Evolutionary conservation across 306 rosid genomes (phyloP), one percentile per base, ranked within the genome.

Genomic region (Citrullus amarus): DNA sequence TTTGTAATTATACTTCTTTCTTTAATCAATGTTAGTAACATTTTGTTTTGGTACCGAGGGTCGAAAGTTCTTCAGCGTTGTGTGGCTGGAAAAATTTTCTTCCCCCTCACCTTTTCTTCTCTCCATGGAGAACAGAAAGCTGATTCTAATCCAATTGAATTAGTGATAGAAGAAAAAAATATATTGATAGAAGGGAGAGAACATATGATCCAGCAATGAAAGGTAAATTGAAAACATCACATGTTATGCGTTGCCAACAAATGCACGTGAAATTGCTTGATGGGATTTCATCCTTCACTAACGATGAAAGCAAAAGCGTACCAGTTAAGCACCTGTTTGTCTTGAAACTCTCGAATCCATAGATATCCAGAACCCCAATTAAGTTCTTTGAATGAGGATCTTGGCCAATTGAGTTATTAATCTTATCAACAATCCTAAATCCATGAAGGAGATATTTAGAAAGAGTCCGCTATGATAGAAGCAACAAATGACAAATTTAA

Each of bases 271-370:
- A 73, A 73, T 46, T 46, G 36, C 46, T 73, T 15, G 41, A 51
- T 30, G 77, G 5, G 57, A 67, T 76, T 87, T 76, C 82, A 85
- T 81, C 79, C 79, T 76, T 38, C 43, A 78, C 81, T 80, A 91
- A 83, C 53, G 79, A 82, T 73, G 66, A 88, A 86, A 82, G 81
- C 82, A 83, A 86, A 82, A 83, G 92, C 88, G 72, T 85, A 90
- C 84, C 86, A 51, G 87, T 82, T 88, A 92, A 86, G 92, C 86
- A 95, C 99, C 99, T 95, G 92, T 95, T 95, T 86, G 97, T 95
- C 96, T 95, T 95, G 97, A 95, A 95, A 92, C 99, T 95, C 86
- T 95, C 99, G 59, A 95, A 95, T 87, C 99, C 99, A 80, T 95
- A 95, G 82, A 95, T 95, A 92, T 95, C 99, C 74, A 95, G 83